Evolutionary conservation across 352 stramenopile genomes (phyloP), one percentile per base, ranked within the genome.

Genomic region (Hyaloperonospora arabidopsidis): DNA sequence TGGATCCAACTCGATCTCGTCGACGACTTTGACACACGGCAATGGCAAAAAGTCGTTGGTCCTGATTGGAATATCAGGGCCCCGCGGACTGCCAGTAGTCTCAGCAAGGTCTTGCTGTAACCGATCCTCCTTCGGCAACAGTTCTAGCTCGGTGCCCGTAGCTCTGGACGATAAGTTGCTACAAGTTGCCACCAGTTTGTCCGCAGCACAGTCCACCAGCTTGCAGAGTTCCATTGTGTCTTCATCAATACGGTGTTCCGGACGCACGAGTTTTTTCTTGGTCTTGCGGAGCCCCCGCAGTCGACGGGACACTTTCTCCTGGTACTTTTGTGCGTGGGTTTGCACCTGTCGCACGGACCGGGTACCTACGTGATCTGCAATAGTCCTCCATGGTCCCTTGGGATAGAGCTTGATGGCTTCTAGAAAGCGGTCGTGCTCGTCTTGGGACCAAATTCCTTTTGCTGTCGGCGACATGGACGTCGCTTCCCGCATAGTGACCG

Each of bases 261-360:
- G 69, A 10, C 72, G 72, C 45, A 79, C 72, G 10, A 82, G 64
- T 61, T 84, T 83, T 58, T 80, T 81, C 65, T 88, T 88, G 7
- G 66, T 79, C 54, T 88, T 88, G 2, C 78, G 71, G 25, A 88
- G 52, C 0, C 78, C 78, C 8, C 78, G 78, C 7, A 86, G 62
- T 2, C 78, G 67, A 0, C 79, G 72, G 17, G 68, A 72, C 6
- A 72, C 65, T 45, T 89, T 88, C 51, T 86, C 69, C 0, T 74
- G 73, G 54, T 86, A 87, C 63, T 87, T 87, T 44, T 88, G 78
- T 18, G 75, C 78, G 46, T 90, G 77, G 0, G 76, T 87, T 75
- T 86, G 86, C 29, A 76, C 86, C 69, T 89, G 78, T 12, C 79
- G 74, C 45, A 86, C 76, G 0, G 76, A 87, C 49, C 77, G 77